phyloP scores from a whole-genome alignment of 1,284 basidiomycete species.

The Trichosporon asahii region DNA sequence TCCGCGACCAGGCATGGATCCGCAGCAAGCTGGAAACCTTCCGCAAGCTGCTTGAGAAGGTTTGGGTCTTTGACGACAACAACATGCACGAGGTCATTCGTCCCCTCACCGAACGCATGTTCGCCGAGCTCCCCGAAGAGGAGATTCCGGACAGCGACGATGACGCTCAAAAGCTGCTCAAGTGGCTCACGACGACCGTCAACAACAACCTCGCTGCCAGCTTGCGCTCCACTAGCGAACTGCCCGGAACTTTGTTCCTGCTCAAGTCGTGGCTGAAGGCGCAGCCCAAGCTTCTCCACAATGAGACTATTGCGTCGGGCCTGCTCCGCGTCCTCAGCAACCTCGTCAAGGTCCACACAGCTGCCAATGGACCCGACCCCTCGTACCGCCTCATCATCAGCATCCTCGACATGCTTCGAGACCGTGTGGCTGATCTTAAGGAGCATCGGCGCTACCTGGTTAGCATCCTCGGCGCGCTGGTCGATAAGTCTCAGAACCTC shows the following conservation, averaged over 20 bases:
- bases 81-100: conserved; percentile 73
- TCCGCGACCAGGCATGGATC: conserved; percentile 84
- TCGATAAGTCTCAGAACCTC: conserved; percentile 86
- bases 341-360: conserved; percentile 83
- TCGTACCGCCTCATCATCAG: conserved; percentile 54
- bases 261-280: conserved; percentile 83
- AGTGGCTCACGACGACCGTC: conserved; percentile 71
- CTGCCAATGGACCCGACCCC: conserved; percentile 53
- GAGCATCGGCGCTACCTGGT: conserved; percentile 66
- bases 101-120: conserved; percentile 80
- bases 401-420: conserved; percentile 56
- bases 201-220: conserved; percentile 61
- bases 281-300: conserved; percentile 66
- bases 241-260: conserved; percentile 80
- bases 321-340: conserved; percentile 83
- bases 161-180: conserved; percentile 70
- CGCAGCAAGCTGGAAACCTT: conserved; percentile 69
- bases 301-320: conserved; percentile 72
- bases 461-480: conserved; percentile 68
- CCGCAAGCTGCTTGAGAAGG: conserved; percentile 85
- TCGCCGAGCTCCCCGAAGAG: conserved; percentile 78
- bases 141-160: conserved; percentile 68
- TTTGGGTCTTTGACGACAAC: conserved; percentile 72
- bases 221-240: conserved; percentile 41
- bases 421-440: conserved; percentile 56